Percentiles rank a stretch among this genome's conserved stretches.
phyloP scores from a whole-genome alignment of 2,329 filamentous ascomycete genomes.

The Cytospora paraplurivora region DNA sequence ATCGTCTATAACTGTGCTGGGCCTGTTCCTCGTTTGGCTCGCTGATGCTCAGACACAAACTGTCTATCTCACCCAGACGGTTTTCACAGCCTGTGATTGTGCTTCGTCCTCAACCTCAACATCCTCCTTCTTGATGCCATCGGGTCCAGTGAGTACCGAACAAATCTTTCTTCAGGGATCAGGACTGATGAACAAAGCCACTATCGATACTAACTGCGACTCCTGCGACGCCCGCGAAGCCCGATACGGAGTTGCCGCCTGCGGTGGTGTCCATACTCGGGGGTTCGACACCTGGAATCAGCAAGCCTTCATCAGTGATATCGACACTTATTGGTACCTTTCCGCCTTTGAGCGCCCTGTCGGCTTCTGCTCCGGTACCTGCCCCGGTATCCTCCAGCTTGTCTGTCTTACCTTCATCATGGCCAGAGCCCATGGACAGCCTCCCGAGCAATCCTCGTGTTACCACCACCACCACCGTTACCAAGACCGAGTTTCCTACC shows the following conservation, averaged over 20 bases:
- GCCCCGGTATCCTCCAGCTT: neutral
- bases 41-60: conserved; percentile 20
- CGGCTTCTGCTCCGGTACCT: neutral
- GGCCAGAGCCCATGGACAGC: no score
- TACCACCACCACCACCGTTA: neutral
- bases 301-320: conserved; percentile 4
- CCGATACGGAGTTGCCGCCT: neutral
- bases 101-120: neutral
- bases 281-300: conserved; percentile 1
- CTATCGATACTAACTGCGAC: conserved; percentile 2
- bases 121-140: neutral
- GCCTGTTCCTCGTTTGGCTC: conserved; percentile 14
- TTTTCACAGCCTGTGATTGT: conserved; percentile 27
- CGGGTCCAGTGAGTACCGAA: conserved; percentile 8
- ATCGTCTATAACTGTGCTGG: conserved; percentile 2
- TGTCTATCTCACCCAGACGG: conserved; percentile 26
- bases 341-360: neutral
- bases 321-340: conserved; percentile 24
- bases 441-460: neutral
- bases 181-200: conserved; percentile 1
- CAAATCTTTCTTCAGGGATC: neutral
- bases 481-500: conserved; percentile 8
- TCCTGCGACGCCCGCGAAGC: neutral
- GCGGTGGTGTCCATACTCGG: conserved; percentile 15
- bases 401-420: no score